Conservation (phyloP, 495 filamentous ascomycete genomes). For the Hyphodiscus hymeniophilus region DNA sequence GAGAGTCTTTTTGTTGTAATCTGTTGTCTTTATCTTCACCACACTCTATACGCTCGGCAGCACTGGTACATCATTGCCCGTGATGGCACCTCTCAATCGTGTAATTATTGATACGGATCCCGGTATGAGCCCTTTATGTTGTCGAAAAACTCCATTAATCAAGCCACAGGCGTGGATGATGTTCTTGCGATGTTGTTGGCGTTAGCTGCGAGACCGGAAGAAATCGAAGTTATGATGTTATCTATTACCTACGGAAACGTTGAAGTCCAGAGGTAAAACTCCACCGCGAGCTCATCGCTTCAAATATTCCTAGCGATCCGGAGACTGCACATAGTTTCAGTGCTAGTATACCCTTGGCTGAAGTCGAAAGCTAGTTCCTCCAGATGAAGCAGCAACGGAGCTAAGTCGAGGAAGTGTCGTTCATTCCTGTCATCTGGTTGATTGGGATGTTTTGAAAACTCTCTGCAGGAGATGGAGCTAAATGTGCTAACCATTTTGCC, state of each 20-base stretch:
- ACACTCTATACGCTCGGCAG: neutral
- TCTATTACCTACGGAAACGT: conserved; percentile 93
- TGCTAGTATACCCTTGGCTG: no score
- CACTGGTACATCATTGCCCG: conserved; percentile 16
- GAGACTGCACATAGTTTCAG: no score
- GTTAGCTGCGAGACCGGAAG: conserved; percentile 71
- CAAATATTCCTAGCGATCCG: no score
- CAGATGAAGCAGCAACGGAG: no score
- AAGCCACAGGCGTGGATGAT: conserved; percentile 73
- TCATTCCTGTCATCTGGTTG: no score
- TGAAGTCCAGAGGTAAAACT: conserved; percentile 58
- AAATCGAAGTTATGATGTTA: conserved; percentile 81
- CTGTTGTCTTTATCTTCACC: neutral
- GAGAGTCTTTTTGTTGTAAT: neutral
- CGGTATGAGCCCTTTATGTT: conserved; percentile 29
- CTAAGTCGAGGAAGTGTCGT: no score
- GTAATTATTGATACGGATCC: conserved; percentile 96
- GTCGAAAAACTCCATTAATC: neutral
- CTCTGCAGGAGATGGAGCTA: neutral
- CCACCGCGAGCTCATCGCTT: no score
- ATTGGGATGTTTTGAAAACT: no score
- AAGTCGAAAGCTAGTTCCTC: no score
- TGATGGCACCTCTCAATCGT: conserved; percentile 52
- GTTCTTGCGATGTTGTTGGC: conserved; percentile 77
- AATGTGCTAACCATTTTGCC: conserved; percentile 9